Evolutionary conservation across 495 filamentous ascomycete genomes (phyloP).

Genomic region (Aspergillus ostianus): DNA sequence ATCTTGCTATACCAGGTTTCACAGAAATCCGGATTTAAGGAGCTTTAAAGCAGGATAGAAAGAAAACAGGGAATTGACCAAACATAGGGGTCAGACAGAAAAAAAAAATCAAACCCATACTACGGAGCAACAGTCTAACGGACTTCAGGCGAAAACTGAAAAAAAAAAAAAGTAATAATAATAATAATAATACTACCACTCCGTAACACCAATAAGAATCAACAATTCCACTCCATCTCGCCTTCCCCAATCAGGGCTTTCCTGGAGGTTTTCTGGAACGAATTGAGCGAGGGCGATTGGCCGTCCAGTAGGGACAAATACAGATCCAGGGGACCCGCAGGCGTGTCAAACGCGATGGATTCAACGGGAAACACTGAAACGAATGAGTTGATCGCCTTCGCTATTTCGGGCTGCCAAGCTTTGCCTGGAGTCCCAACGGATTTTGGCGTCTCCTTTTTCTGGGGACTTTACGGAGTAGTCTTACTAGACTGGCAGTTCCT

Average conservation of each 20-base stretch:
- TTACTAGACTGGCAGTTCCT: too few relatives aligned
- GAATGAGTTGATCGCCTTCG: not conserved
- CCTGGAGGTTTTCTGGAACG: not conserved
- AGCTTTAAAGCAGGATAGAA: not conserved
- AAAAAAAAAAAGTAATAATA: too few relatives aligned
- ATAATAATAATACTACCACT: too few relatives aligned
- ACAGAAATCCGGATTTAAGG: not conserved
- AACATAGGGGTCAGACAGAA: not conserved
- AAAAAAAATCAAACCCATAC: not conserved
- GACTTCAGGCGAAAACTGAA: too few relatives aligned
- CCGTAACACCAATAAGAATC: too few relatives aligned
- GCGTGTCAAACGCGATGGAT: not conserved
- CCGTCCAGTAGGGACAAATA: too few relatives aligned
- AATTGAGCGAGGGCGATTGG: not conserved
- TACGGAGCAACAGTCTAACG: too few relatives aligned
- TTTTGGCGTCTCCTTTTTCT: not conserved
- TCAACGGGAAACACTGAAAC: not conserved
- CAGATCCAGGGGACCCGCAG: not conserved
- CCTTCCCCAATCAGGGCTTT: not conserved
- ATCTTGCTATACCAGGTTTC: not conserved
- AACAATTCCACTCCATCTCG: not conserved
- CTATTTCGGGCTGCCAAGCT: not conserved
- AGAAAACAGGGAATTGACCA: not conserved
- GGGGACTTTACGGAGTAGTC: too few relatives aligned
- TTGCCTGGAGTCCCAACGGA: not conserved